Evolutionary conservation across 2,329 filamentous ascomycete species (phyloP).

Genomic region (Nothophaeocryptopus gaeumannii): DNA sequence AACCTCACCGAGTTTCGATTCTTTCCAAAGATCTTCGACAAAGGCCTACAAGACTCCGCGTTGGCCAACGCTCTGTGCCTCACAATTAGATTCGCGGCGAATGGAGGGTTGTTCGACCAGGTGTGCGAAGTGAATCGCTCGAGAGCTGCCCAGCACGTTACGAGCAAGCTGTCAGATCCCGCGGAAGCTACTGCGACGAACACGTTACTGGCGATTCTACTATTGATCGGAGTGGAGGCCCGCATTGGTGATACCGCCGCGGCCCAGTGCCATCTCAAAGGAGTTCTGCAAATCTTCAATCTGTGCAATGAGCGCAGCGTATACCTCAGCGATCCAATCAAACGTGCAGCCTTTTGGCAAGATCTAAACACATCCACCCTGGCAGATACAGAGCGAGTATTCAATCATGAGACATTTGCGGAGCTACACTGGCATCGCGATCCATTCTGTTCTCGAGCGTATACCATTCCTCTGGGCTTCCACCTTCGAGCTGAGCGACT

Average conservation of each 20-base stretch:
- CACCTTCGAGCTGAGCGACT: neutral
- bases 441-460: neutral
- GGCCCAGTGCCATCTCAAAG: neutral
- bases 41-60: neutral
- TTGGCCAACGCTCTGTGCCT: neutral
- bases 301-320: neutral
- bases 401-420: neutral
- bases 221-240: neutral
- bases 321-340: neutral
- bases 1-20: neutral
- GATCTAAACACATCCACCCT: neutral
- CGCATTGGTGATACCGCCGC: neutral
- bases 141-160: neutral
- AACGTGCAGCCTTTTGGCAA: neutral
- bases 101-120: neutral
- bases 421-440: slow-evolving; percentile 2
- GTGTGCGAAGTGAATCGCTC: neutral
- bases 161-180: neutral
- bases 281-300: neutral
- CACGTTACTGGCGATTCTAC: neutral
- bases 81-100: neutral
- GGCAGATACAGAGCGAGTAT: neutral
- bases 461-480: neutral
- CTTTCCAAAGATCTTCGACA: neutral
- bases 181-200: neutral